These are phyloP conservation scores for Sapria himalayana DNA, from an alignment of 345 rosid genomes.

Conservation along the genomic window DNA sequence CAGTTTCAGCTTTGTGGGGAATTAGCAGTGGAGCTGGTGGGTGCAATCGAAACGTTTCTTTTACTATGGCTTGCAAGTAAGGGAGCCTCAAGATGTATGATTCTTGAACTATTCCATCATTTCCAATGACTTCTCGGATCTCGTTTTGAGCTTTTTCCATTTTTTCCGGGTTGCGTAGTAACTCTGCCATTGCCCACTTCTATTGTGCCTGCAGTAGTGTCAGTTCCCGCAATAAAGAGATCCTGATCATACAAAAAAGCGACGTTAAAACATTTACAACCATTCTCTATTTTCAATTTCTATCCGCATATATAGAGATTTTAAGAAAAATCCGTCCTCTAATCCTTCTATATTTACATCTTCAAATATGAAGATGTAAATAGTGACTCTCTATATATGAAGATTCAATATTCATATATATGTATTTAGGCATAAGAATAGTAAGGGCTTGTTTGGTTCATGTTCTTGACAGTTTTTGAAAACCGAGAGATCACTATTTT, in stretches of 20 bases:
- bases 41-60: constrained; percentile 26
- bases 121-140: constrained; percentile 12
- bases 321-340: background rate
- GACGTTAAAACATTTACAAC: too few relatives aligned
- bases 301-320: background rate
- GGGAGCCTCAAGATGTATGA: constrained; percentile 11
- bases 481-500: too few relatives aligned
- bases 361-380: too few relatives aligned
- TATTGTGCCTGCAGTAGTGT: constrained; percentile 14
- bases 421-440: too few relatives aligned
- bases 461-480: too few relatives aligned
- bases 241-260: constrained; percentile 11
- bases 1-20: constrained; percentile 12
- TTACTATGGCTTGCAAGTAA: constrained; percentile 18
- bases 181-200: constrained; percentile 18
- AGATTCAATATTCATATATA: too few relatives aligned
- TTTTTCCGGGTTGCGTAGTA: constrained; percentile 8
- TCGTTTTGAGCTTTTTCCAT: constrained; percentile 11
- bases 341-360: too few relatives aligned
- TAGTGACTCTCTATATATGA: too few relatives aligned
- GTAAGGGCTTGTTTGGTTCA: too few relatives aligned
- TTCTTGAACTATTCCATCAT: constrained; percentile 12
- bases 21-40: constrained; percentile 16
- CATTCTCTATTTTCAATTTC: too few relatives aligned
- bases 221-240: constrained; percentile 20